Percentiles rank a stretch among this genome's conserved stretches.
Conservation (phyloP, 805 yeast genomes). For the Dipodascus albidus region DNA sequence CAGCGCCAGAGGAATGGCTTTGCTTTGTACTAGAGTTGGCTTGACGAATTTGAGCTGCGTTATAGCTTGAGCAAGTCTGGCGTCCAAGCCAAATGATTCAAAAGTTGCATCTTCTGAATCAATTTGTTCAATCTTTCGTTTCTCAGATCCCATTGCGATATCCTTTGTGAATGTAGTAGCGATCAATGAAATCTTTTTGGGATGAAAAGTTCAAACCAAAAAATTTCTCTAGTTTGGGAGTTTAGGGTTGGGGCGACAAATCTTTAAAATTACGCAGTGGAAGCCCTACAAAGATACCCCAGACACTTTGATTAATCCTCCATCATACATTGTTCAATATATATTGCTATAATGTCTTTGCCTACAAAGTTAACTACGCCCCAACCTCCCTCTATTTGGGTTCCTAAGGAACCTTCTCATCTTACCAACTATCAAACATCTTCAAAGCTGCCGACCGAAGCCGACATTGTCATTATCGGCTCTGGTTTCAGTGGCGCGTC, state of each 20-base stretch:
- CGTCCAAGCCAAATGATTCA: slow-evolving; percentile 32
- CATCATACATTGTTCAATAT: slow-evolving; percentile 5
- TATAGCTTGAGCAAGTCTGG: slow-evolving; percentile 75
- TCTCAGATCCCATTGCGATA: background rate
- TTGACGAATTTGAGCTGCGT: slow-evolving; percentile 66
- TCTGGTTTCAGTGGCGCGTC: slow-evolving; percentile 37
- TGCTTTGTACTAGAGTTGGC: slow-evolving; percentile 86
- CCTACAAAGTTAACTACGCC: background rate
- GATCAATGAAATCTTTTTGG: background rate
- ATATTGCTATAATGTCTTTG: background rate
- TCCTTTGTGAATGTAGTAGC: background rate
- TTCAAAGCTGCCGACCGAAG: slow-evolving; percentile 25
- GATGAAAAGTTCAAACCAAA: background rate
- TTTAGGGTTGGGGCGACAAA: background rate
- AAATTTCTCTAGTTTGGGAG: background rate
- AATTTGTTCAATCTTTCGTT: background rate
- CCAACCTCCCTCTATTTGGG: background rate
- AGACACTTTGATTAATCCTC: background rate
- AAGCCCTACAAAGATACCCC: background rate
- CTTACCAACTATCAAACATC: slow-evolving; percentile 6
- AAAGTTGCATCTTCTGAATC: slow-evolving; percentile 33
- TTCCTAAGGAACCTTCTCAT: slow-evolving; percentile 4
- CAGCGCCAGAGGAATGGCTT: slow-evolving; percentile 84
- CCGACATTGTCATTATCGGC: slow-evolving; percentile 33
- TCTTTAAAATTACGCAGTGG: too few species aligned